These are phyloP conservation scores for Pezicula rhizophila DNA, from an alignment of 2,329 filamentous ascomycete species.

Conservation along the genomic window DNA sequence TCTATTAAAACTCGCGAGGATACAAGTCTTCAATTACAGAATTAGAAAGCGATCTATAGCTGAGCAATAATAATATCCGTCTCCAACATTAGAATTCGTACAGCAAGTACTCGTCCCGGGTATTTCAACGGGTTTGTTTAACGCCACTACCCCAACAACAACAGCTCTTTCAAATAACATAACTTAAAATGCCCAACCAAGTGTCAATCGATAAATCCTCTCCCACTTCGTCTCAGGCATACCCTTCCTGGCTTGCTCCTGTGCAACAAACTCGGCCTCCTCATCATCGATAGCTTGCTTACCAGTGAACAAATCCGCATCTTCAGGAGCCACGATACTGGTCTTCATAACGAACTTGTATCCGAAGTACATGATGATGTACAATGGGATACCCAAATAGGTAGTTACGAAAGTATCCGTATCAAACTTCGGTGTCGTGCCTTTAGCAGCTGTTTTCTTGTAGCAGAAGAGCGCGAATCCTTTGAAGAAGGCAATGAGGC, in stretches of 20 bases:
- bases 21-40: no score
- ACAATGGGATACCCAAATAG: constrained; percentile 57
- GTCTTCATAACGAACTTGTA: constrained; percentile 41
- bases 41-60: no score
- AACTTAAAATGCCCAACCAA: constrained; percentile 17
- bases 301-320: constrained; percentile 50
- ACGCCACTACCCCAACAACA: no score
- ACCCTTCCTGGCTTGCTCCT: constrained; percentile 13
- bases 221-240: constrained; percentile 16
- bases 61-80: no score
- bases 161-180: no score
- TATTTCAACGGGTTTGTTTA: no score
- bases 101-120: no score
- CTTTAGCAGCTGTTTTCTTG: constrained; percentile 38
- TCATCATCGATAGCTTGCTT: constrained; percentile 55
- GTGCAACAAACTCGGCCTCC: constrained; percentile 36
- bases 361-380: constrained; percentile 51
- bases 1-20: no score
- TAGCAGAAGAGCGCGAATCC: constrained; percentile 68
- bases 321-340: constrained; percentile 38
- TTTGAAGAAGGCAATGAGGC: constrained; percentile 73
- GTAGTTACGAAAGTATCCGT: constrained; percentile 60
- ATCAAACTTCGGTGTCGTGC: constrained; percentile 47
- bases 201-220: constrained; percentile 18
- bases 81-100: no score